Evolutionary conservation across 352 stramenopile genomes (phyloP).

Genomic region (Phytophthora foliorum): DNA sequence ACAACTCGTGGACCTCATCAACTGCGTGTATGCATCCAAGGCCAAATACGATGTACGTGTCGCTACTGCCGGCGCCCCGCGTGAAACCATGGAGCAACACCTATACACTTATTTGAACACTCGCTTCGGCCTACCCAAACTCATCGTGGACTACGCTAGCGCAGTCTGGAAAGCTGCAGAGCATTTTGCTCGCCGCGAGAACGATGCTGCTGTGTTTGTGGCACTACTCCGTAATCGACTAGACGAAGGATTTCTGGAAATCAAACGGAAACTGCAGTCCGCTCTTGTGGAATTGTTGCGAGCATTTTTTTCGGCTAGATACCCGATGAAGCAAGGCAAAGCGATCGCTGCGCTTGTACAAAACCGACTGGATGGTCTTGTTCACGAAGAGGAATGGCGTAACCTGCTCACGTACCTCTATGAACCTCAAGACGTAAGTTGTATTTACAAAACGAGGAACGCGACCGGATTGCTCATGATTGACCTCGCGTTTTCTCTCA

Average conservation of each 20-base stretch:
- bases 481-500: slow-evolving; percentile 1
- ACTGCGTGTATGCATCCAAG: slow-evolving; percentile 82
- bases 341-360: slow-evolving; percentile 61
- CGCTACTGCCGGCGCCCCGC: slow-evolving; percentile 49
- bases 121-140: slow-evolving; percentile 77
- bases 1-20: slow-evolving; percentile 80
- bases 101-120: slow-evolving; percentile 92
- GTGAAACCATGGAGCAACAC: slow-evolving; percentile 91
- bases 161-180: slow-evolving; percentile 84
- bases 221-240: slow-evolving; percentile 82
- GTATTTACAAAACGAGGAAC: background rate
- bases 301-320: slow-evolving; percentile 74
- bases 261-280: slow-evolving; percentile 81
- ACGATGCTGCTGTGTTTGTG: slow-evolving; percentile 84
- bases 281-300: slow-evolving; percentile 77
- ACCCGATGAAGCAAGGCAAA: slow-evolving; percentile 74
- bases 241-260: slow-evolving; percentile 83
- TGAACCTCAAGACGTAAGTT: slow-evolving; percentile 70
- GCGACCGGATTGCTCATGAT: background rate
- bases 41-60: slow-evolving; percentile 69
- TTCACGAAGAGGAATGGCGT: slow-evolving; percentile 76
- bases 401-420: slow-evolving; percentile 86
- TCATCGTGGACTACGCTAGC: slow-evolving; percentile 84
- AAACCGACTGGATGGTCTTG: slow-evolving; percentile 40
- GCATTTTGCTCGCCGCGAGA: slow-evolving; percentile 56